These are phyloP conservation scores for Sambucus nigra DNA, from an alignment of 129 eudicot species.

Conservation along the genomic window DNA sequence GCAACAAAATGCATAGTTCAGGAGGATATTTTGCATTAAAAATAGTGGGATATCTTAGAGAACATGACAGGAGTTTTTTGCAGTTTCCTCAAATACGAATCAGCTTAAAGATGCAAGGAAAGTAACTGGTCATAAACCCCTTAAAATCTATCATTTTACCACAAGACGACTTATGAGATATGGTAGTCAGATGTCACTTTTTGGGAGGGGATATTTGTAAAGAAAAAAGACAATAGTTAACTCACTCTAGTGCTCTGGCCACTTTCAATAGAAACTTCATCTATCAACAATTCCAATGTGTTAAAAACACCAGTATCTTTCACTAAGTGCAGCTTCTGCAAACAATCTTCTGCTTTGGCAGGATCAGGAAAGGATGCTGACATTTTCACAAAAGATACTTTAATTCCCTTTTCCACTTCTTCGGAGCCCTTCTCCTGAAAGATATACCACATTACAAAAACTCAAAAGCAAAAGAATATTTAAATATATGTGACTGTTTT, in stretches of 20 bases:
- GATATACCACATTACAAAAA: neutral
- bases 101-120: no score
- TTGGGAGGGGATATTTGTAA: slow-evolving; percentile 3
- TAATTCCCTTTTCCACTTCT: slow-evolving; percentile 34
- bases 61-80: no score
- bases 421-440: slow-evolving; percentile 37
- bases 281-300: slow-evolving; percentile 37
- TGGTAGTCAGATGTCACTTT: neutral
- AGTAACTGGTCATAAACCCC: no score
- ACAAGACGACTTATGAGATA: neutral
- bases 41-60: no score
- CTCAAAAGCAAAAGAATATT: neutral
- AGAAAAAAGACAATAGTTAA: neutral
- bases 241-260: slow-evolving; percentile 43
- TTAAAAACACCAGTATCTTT: slow-evolving; percentile 40
- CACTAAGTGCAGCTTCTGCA: slow-evolving; percentile 39
- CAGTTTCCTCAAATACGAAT: no score
- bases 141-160: no score
- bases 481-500: no score
- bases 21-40: no score
- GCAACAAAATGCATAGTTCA: no score
- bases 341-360: slow-evolving; percentile 60
- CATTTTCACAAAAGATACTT: slow-evolving; percentile 42
- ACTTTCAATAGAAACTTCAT: slow-evolving; percentile 26
- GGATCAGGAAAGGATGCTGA: slow-evolving; percentile 67